Evolutionary conservation across 2,329 filamentous ascomycete genomes (phyloP), one percentile per base, ranked within the genome.

Genomic region (Remersonia thermophila): DNA sequence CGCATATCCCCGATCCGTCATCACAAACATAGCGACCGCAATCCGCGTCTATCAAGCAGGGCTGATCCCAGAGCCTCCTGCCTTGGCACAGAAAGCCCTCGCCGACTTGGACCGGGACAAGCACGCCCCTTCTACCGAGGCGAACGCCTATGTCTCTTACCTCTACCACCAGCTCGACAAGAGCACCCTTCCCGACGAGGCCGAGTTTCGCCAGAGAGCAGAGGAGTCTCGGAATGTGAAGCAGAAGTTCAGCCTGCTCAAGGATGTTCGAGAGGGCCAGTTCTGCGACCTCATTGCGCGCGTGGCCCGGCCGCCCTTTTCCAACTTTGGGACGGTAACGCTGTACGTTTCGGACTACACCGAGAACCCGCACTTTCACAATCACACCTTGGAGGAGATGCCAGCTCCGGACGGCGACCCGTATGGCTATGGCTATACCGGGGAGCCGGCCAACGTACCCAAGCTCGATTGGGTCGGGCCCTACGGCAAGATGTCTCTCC

Each of bases 311-410:
- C 57, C 62, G 2, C 68, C 69, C 0, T 65, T 55, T 30, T 14
- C 64, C 20, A 5, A 47, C 6, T 51, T 53, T 15, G 65, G 69
- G 17, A 69, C 58, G 38, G 57, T 71, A 10, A 72, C 74, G 4
- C 45, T 94, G 0, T 86, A 86, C 63, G 61, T 93, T 13, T 81
- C 83, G 0, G 87, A 95, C 56, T 94, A 87, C 55, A 93, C 85
- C 0, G 60, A 72, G 34, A 84, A 95, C 49, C 51, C 63, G 0
- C 41, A 50, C 1, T 76, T 95, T 39, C 78, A 68, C 45, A 57
- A 75, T 26, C 74, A 60, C 33, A 48, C 51, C 9, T 56, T 49
- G 40, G 51, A 53, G 16, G 49, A 43, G 14, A 44, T 55, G 3
- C 46, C 54, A 1, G 53, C 54, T 6, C 47, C 46, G 3, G 31